Percentiles rank a stretch among this genome's conserved stretches.
phyloP scores from a whole-genome alignment of 2,329 filamentous ascomycete genomes.

The Eutypa lata region DNA sequence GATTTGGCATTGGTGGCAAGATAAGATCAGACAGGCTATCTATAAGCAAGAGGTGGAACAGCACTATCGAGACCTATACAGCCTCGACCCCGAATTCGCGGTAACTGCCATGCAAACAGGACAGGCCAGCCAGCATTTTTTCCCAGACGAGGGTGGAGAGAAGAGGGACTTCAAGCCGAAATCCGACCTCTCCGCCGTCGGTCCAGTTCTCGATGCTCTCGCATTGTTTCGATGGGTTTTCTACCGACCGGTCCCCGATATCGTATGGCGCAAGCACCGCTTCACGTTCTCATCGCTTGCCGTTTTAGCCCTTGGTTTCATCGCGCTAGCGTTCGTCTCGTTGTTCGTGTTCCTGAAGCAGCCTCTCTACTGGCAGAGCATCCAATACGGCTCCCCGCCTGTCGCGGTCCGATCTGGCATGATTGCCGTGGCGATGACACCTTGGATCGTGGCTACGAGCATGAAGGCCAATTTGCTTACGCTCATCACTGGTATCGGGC shows the following conservation, averaged over 20 bases:
- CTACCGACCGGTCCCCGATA: conserved; percentile 78
- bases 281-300: conserved; percentile 80
- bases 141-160: conserved; percentile 61
- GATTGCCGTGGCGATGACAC: conserved; percentile 86
- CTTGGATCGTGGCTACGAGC: conserved; percentile 86
- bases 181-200: conserved; percentile 72
- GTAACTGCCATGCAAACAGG: conserved; percentile 46
- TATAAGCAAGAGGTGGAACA: conserved; percentile 79
- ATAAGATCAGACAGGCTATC: conserved; percentile 85
- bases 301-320: conserved; percentile 64
- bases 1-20: conserved; percentile 86
- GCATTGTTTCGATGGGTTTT: conserved; percentile 87
- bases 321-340: conserved; percentile 68
- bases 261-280: conserved; percentile 64
- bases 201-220: conserved; percentile 71
- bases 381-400: conserved; percentile 82
- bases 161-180: conserved; percentile 58
- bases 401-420: conserved; percentile 85
- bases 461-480: conserved; percentile 89
- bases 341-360: conserved; percentile 85
- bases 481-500: conserved; percentile 82
- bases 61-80: conserved; percentile 55
- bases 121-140: conserved; percentile 66
- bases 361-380: conserved; percentile 85
- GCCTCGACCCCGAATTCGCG: conserved; percentile 45